Evolutionary conservation across 2,329 filamentous ascomycete genomes (phyloP).

Genomic region (Neonectria punicea): DNA sequence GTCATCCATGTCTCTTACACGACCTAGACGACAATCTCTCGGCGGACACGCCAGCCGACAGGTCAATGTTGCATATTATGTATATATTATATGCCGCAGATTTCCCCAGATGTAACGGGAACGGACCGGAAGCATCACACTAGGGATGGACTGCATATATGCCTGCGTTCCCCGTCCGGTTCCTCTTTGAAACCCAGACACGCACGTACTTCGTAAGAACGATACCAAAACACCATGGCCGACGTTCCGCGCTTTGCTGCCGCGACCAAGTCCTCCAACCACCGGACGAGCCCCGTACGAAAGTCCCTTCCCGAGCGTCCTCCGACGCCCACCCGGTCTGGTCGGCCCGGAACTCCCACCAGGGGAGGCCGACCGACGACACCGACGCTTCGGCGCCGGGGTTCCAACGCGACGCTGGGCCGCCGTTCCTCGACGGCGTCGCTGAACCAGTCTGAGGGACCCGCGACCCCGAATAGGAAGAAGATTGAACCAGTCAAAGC

Average conservation of each 20-base stretch:
- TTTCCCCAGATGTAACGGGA: constrained; percentile 26
- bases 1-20: constrained; percentile 19
- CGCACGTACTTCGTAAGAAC: not conserved
- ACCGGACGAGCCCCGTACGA: constrained; percentile 34
- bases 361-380: constrained; percentile 33
- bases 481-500: constrained; percentile 5
- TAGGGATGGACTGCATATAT: constrained; percentile 10
- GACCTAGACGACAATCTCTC: constrained; percentile 21
- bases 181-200: not conserved
- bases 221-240: constrained; percentile 17
- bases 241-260: constrained; percentile 38
- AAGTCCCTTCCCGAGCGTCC: constrained; percentile 27
- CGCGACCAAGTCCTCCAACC: constrained; percentile 34
- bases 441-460: constrained; percentile 20
- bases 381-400: constrained; percentile 25
- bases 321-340: constrained; percentile 27
- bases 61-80: not conserved
- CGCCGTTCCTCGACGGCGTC: constrained; percentile 31
- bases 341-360: constrained; percentile 31
- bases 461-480: constrained; percentile 21
- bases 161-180: not conserved
- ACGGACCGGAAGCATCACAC: constrained; percentile 21
- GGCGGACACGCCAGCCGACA: constrained; percentile 5
- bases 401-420: constrained; percentile 27
- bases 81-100: constrained; percentile 24